Conservation (phyloP, 2,329 filamentous ascomycete species). For the Cladosporium sp. region DNA sequence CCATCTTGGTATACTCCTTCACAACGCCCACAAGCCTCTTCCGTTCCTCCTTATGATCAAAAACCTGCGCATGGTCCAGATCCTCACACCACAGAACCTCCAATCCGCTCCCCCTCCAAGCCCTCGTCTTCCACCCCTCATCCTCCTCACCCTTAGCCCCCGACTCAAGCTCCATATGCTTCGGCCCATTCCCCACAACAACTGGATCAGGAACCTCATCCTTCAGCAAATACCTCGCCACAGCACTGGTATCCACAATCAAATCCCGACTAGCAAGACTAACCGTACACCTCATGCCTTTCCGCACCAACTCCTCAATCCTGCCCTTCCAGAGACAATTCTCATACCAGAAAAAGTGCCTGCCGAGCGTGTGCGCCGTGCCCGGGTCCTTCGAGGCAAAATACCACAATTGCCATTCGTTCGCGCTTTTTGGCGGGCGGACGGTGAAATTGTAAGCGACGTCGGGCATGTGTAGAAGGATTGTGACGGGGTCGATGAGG, state of each 20-base stretch:
- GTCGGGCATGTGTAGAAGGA: slow-evolving; percentile 64
- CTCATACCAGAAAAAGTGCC: slow-evolving; percentile 68
- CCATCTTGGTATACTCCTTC: slow-evolving; percentile 21
- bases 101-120: slow-evolving; percentile 41
- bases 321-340: slow-evolving; percentile 69
- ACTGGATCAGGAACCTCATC: slow-evolving; percentile 26
- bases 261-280: slow-evolving; percentile 58
- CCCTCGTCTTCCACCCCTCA: slow-evolving; percentile 23
- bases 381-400: slow-evolving; percentile 66
- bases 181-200: slow-evolving; percentile 17
- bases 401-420: slow-evolving; percentile 67
- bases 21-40: slow-evolving; percentile 19
- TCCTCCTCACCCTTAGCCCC: slow-evolving; percentile 28
- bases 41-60: slow-evolving; percentile 34
- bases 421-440: slow-evolving; percentile 46
- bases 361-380: slow-evolving; percentile 59
- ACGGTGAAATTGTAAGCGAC: slow-evolving; percentile 69
- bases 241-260: slow-evolving; percentile 58
- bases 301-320: slow-evolving; percentile 38
- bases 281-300: slow-evolving; percentile 48
- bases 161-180: slow-evolving; percentile 21
- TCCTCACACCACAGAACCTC: slow-evolving; percentile 58
- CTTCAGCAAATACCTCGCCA: slow-evolving; percentile 54
- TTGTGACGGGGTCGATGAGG: slow-evolving; percentile 61
- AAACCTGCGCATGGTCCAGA: slow-evolving; percentile 62